A percentile compares a stretch with the other conserved stretches of the same genome.
Evolutionary conservation across 495 filamentous ascomycete species (phyloP).

Genomic region (Saxophila tyrrhenica): DNA sequence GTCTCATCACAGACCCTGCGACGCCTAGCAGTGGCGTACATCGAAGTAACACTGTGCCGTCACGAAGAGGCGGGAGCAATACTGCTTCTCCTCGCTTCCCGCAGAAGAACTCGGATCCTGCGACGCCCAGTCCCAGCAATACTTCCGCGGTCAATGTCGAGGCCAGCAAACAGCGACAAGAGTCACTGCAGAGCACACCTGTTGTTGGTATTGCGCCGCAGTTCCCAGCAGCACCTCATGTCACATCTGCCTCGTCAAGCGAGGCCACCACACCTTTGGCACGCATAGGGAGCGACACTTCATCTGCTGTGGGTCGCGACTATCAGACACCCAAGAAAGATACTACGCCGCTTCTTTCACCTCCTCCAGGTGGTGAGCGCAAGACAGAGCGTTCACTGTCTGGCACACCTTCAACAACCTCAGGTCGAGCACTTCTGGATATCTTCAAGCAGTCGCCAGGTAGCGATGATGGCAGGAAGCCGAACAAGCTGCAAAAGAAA

Average conservation of each 20-base stretch:
- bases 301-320: slow-evolving; percentile 9
- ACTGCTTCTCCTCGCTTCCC: slow-evolving; percentile 37
- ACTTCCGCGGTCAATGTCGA: background rate
- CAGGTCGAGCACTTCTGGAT: slow-evolving; percentile 17
- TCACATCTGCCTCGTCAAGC: slow-evolving; percentile 13
- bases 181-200: slow-evolving; percentile 17
- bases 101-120: slow-evolving; percentile 31
- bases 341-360: slow-evolving; percentile 15
- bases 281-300: slow-evolving; percentile 5
- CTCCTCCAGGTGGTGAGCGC: slow-evolving; percentile 6
- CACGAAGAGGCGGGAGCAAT: slow-evolving; percentile 65
- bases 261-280: slow-evolving; percentile 22
- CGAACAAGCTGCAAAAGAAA: slow-evolving; percentile 81
- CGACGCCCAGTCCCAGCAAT: slow-evolving; percentile 23
- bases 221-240: slow-evolving; percentile 10
- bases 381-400: slow-evolving; percentile 13
- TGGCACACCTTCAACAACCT: slow-evolving; percentile 11
- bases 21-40: slow-evolving; percentile 53
- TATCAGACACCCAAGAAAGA: slow-evolving; percentile 18
- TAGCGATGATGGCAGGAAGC: slow-evolving; percentile 52
- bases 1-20: slow-evolving; percentile 40
- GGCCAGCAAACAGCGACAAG: background rate
- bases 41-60: slow-evolving; percentile 91
- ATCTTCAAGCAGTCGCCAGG: slow-evolving; percentile 40
- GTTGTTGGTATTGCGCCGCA: background rate